A percentile compares a stretch with the other conserved stretches of the same genome.
phyloP scores from a whole-genome alignment of 1,284 basidiomycete genomes.

The Farysia itapuensis region DNA sequence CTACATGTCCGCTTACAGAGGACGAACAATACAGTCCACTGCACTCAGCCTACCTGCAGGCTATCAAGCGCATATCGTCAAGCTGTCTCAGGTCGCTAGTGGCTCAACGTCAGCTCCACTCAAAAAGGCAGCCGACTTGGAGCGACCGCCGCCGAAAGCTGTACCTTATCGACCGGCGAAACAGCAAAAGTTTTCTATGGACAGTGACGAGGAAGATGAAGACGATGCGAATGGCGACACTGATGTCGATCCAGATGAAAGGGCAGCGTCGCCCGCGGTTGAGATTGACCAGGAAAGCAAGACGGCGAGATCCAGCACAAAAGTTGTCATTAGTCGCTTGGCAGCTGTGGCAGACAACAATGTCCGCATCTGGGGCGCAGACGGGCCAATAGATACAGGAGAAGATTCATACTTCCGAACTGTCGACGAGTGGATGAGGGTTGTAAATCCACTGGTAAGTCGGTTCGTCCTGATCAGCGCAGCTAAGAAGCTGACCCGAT shows the following conservation, averaged over 20 bases:
- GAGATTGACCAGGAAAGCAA: background rate
- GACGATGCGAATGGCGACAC: slow-evolving; percentile 2
- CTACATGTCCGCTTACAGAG: slow-evolving; percentile 27
- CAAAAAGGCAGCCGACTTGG: too few relatives aligned
- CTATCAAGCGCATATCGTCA: slow-evolving; percentile 16
- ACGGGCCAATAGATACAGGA: slow-evolving; percentile 34
- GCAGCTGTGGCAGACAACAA: slow-evolving; percentile 5
- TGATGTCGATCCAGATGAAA: background rate
- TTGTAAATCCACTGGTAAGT: slow-evolving; percentile 30
- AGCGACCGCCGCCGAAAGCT: background rate
- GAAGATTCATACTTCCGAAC: slow-evolving; percentile 32
- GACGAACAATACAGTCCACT: slow-evolving; percentile 25
- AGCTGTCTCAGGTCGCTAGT: slow-evolving; percentile 5
- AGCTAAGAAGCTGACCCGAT: too few relatives aligned
- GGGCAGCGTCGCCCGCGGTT: background rate
- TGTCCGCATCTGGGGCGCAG: slow-evolving; percentile 31
- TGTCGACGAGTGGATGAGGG: slow-evolving; percentile 25
- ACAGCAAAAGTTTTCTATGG: slow-evolving; percentile 38
- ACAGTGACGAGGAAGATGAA: slow-evolving; percentile 35
- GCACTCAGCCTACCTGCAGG: slow-evolving; percentile 16
- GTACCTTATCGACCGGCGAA: slow-evolving; percentile 1
- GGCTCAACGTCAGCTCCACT: too few relatives aligned
- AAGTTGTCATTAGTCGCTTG: slow-evolving; percentile 1
- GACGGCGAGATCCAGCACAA: background rate
- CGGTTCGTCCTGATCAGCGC: too few relatives aligned